Base-by-base conservation (phyloP, 2,329 filamentous ascomycete species). In the Xylaria sp. region DNA sequence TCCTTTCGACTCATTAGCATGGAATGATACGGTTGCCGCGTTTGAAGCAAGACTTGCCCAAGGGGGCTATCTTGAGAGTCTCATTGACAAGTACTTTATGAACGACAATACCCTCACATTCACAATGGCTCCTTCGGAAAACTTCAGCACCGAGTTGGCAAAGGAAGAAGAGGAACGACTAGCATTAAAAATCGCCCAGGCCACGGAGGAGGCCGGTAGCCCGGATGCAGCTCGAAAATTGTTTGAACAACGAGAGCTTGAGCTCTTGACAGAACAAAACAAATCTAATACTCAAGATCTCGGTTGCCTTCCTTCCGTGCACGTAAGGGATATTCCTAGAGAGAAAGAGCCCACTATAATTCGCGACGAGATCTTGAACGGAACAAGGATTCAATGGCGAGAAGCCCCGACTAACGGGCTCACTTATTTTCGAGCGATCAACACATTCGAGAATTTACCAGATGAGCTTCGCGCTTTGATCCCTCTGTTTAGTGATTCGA, bases 351-450 rank as follows among this genome's bases (percentile, higher is more conserved):
- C 78, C 0, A 75, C 83, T 0, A 71, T 79, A 3, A 71, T 88
- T 40, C 84, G 85, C 56, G 91, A 94, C 65, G 86, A 90, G n/a
- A 79, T 80, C 10, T 74, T 90, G 9, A 84, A 86, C 41, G 83
- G 85, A 37, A 85, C 90, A 40, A 87, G 89, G 46, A 86, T 95
- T 3, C 91, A 97, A 70, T 97, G 93, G 93, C 89, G 90, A 52
- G 92, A 96, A 75, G 92, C 93, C 7, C 91, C 92, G 2, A 99
- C 95, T 0, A 99, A 99, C 70, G 95, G 95, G 0, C 80, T 99
- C 60, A 98, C 94, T 1, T 99, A 99, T 75, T 97, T 99, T 80
- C 89, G 93, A 61, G 93, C 92, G 3, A 86, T 98, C 74, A 93
- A 96, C 73, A 83, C 86, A 0, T 82, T 98, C 56, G 84, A 91